These are phyloP conservation scores for Akanthomyces lecanii DNA, from an alignment of 2,329 filamentous ascomycete species.

Conservation along the genomic window DNA sequence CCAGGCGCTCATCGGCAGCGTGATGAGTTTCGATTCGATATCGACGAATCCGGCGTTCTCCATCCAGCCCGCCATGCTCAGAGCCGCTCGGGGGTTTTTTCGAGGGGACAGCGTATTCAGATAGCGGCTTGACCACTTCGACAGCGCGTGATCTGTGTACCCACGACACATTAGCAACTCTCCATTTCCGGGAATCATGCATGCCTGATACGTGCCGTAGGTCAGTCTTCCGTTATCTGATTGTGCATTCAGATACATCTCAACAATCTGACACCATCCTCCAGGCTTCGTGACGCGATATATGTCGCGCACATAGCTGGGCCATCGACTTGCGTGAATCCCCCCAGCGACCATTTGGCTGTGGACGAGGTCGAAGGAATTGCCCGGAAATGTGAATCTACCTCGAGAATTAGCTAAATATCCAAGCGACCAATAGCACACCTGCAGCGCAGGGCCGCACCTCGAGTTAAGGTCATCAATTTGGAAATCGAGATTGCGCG, in stretches of 20 bases:
- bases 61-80: conserved; percentile 57
- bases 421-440: background rate
- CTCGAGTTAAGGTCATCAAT: conserved; percentile 67
- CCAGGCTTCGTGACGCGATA: conserved; percentile 65
- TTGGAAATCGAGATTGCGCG: conserved; percentile 66
- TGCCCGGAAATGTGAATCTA: conserved; percentile 63
- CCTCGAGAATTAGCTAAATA: background rate
- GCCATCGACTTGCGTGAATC: conserved; percentile 70
- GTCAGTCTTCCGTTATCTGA: conserved; percentile 78
- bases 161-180: conserved; percentile 13
- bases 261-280: conserved; percentile 87
- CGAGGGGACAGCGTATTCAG: conserved; percentile 55
- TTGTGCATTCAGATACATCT: conserved; percentile 80
- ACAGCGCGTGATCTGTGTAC: conserved; percentile 55
- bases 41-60: conserved; percentile 62
- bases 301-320: conserved; percentile 71
- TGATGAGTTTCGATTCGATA: conserved; percentile 61
- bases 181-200: background rate
- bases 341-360: conserved; percentile 69
- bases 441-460: conserved; percentile 32
- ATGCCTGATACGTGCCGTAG: conserved; percentile 41
- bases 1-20: conserved; percentile 67
- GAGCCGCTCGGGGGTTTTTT: conserved; percentile 63
- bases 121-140: conserved; percentile 64
- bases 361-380: conserved; percentile 78